These are phyloP conservation scores for Barnettozyma salicaria DNA, from an alignment of 805 yeast genomes.

Conservation along the genomic window DNA sequence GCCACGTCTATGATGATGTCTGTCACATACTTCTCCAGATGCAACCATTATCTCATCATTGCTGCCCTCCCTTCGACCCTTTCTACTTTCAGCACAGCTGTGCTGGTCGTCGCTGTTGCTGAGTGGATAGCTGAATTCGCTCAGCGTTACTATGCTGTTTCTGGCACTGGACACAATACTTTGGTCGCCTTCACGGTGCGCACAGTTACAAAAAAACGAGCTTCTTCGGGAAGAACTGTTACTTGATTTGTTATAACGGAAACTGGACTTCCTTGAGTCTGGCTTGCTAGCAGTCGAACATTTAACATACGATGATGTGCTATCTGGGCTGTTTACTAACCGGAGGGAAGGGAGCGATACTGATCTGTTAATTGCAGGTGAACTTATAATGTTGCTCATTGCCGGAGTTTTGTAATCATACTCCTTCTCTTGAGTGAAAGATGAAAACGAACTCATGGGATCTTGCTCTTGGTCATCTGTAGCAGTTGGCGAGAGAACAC, in stretches of 20 bases:
- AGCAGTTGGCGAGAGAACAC: too few relatives aligned
- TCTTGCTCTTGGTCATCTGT: too few relatives aligned
- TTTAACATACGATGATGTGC: not conserved
- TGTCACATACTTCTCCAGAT: constrained; percentile 1
- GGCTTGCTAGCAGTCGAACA: too few relatives aligned
- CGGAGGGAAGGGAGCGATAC: constrained; percentile 1
- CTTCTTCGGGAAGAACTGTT: not conserved
- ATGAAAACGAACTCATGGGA: too few relatives aligned
- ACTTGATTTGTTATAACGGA: constrained; percentile 1
- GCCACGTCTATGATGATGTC: constrained; percentile 28
- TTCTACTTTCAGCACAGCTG: not conserved
- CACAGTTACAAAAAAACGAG: constrained; percentile 7
- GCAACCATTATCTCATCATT: not conserved
- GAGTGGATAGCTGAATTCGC: not conserved
- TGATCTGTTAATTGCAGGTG: constrained; percentile 7
- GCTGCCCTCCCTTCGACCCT: too few relatives aligned
- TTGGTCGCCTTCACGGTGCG: not conserved
- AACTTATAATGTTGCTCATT: too few relatives aligned
- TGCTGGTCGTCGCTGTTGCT: not conserved
- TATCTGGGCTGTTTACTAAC: not conserved
- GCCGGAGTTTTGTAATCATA: too few relatives aligned
- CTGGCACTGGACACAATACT: not conserved
- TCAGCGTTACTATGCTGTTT: constrained; percentile 2
- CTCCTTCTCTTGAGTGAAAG: not conserved
- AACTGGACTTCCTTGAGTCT: constrained; percentile 3